phyloP scores from a whole-genome alignment of 192 early-diverging fungal genomes.

The Pecoramyces ruminantium region DNA sequence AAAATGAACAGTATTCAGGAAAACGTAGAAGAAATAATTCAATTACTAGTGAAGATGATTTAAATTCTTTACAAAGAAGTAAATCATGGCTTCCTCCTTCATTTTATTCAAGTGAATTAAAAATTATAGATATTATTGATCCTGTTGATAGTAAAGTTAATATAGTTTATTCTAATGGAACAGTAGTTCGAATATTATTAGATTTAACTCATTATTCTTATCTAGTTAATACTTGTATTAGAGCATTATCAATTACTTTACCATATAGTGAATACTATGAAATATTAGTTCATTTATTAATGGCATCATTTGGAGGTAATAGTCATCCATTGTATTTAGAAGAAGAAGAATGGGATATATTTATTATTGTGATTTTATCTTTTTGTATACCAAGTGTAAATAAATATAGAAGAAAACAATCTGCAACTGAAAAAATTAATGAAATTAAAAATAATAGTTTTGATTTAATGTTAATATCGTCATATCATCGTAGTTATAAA shows the following conservation, averaged over 20 bases:
- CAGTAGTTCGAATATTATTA: conserved; percentile 7
- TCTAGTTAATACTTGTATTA: conserved; percentile 15
- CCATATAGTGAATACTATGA: conserved; percentile 10
- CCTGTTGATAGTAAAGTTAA: conserved; percentile 16
- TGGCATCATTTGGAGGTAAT: conserved; percentile 7
- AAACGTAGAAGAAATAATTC: neutral
- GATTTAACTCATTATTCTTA: conserved; percentile 14
- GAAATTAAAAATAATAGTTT: conserved; percentile 5
- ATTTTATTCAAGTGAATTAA: neutral
- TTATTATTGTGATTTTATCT: conserved; percentile 13
- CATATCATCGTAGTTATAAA: neutral
- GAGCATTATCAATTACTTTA: conserved; percentile 14
- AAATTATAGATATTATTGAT: conserved; percentile 12
- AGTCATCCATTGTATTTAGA: neutral
- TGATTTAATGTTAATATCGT: conserved; percentile 6
- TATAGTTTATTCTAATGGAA: conserved; percentile 7
- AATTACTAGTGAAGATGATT: neutral
- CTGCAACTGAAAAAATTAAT: conserved; percentile 1
- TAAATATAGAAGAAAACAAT: neutral
- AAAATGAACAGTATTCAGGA: conserved; percentile 9
- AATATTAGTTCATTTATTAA: conserved; percentile 13
- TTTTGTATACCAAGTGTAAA: conserved; percentile 11
- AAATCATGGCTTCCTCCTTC: neutral
- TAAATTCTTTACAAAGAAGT: neutral
- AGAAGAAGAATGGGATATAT: conserved; percentile 17